phyloP scores from a whole-genome alignment of 768 basidiomycete genomes.

The Termitomyces sp. region DNA sequence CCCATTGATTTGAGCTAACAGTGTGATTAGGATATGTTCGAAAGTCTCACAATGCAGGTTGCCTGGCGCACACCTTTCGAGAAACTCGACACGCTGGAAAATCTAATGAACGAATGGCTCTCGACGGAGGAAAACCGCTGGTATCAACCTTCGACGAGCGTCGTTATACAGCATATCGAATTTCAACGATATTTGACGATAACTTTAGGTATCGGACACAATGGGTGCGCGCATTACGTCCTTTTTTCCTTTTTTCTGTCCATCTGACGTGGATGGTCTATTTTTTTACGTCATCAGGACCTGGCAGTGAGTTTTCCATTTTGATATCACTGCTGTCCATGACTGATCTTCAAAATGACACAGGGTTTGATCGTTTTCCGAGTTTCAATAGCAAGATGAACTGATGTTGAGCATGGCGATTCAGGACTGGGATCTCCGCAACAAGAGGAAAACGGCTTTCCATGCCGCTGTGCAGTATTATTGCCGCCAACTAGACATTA shows the following conservation, averaged over 20 bases:
- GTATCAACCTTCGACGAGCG: slow-evolving; percentile 63
- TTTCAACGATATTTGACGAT: slow-evolving; percentile 63
- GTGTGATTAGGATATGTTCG: slow-evolving; percentile 54
- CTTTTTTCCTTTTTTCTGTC: neutral
- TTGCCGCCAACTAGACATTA: slow-evolving; percentile 63
- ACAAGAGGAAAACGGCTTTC: slow-evolving; percentile 67
- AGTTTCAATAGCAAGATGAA: neutral
- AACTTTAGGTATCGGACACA: slow-evolving; percentile 59
- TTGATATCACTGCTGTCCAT: neutral
- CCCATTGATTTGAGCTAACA: slow-evolving; percentile 7
- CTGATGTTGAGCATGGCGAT: neutral
- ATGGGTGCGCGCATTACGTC: slow-evolving; percentile 28
- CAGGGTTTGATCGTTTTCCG: slow-evolving; percentile 3
- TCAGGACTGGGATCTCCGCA: slow-evolving; percentile 54
- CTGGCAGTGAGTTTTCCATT: slow-evolving; percentile 17
- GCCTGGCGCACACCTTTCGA: slow-evolving; percentile 70
- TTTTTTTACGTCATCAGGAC: slow-evolving; percentile 4
- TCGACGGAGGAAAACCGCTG: slow-evolving; percentile 75
- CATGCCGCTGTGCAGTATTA: slow-evolving; percentile 73
- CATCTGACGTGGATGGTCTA: neutral
- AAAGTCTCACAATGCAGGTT: slow-evolving; percentile 63
- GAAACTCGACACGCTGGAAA: slow-evolving; percentile 67
- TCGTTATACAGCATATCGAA: slow-evolving; percentile 57
- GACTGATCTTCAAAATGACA: neutral
- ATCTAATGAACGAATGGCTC: slow-evolving; percentile 67